Evolutionary conservation across 495 filamentous ascomycete species (phyloP).

Genomic region (Penicillium angulare): DNA sequence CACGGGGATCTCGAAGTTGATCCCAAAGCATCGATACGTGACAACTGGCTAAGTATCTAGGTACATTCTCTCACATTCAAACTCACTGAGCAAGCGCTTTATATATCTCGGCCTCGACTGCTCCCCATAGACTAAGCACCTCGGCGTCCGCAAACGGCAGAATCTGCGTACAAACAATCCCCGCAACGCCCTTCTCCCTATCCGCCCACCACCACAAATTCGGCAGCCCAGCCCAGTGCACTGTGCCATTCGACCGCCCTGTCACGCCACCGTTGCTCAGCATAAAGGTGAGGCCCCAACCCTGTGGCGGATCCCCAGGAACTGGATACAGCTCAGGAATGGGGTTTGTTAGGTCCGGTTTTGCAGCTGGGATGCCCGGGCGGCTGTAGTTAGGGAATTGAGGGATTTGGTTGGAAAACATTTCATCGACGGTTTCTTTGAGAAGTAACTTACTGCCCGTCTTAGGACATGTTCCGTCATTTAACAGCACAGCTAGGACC

Average conservation of each 20-base stretch:
- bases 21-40: no score
- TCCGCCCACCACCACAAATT: constrained; percentile 65
- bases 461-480: constrained; percentile 47
- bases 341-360: constrained; percentile 48
- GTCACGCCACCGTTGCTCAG: constrained; percentile 43
- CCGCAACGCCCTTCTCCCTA: constrained; percentile 56
- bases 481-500: constrained; percentile 48
- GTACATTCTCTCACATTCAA: no score
- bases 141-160: constrained; percentile 62
- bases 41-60: no score
- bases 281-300: constrained; percentile 61
- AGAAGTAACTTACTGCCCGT: constrained; percentile 49
- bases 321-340: constrained; percentile 50
- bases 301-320: constrained; percentile 48
- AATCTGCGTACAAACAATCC: constrained; percentile 57
- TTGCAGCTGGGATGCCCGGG: constrained; percentile 43
- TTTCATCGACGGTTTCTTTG: constrained; percentile 51
- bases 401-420: constrained; percentile 63
- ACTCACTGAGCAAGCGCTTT: no score
- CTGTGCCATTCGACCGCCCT: constrained; percentile 48
- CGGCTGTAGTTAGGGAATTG: constrained; percentile 50
- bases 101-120: no score
- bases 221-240: constrained; percentile 57
- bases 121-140: no score
- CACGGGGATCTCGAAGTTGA: no score